phyloP scores from a whole-genome alignment of 1,284 basidiomycete species.

The Melampsora abietis-canadensis region DNA sequence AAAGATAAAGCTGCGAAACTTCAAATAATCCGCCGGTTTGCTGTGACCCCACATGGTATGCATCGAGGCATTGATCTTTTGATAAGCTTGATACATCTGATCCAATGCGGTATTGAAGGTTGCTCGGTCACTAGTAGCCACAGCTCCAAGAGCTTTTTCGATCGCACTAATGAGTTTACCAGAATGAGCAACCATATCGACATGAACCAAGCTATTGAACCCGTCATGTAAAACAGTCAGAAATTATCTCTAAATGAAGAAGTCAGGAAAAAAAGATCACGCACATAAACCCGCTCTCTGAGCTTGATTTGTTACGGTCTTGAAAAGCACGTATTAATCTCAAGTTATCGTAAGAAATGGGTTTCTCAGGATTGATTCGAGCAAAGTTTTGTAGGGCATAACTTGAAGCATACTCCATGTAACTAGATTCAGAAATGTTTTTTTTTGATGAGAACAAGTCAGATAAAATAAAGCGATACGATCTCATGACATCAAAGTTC shows the following conservation, averaged over 20 bases:
- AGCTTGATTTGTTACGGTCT: constrained; percentile 48
- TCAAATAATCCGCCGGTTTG: constrained; percentile 49
- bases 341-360: constrained; percentile 47
- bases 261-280: constrained; percentile 19
- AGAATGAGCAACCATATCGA: constrained; percentile 50
- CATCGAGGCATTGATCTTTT: constrained; percentile 50
- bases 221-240: too few relatives aligned
- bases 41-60: constrained; percentile 51
- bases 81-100: constrained; percentile 47
- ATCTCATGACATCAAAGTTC: too few relatives aligned
- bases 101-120: constrained; percentile 48
- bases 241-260: too few relatives aligned
- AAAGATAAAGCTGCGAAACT: constrained; percentile 52
- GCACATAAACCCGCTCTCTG: constrained; percentile 51
- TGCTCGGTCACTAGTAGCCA: constrained; percentile 44
- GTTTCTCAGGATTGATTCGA: constrained; percentile 44
- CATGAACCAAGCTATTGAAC: not conserved
- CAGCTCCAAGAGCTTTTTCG: constrained; percentile 49
- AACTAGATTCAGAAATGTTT: not conserved
- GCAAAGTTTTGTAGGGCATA: constrained; percentile 51
- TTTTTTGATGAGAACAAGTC: not conserved
- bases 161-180: constrained; percentile 48
- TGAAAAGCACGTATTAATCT: constrained; percentile 51
- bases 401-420: constrained; percentile 47
- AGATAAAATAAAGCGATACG: too few relatives aligned